Evolutionary conservation across 441 rosid species (phyloP).

Genomic region (Erodium moschatum): DNA sequence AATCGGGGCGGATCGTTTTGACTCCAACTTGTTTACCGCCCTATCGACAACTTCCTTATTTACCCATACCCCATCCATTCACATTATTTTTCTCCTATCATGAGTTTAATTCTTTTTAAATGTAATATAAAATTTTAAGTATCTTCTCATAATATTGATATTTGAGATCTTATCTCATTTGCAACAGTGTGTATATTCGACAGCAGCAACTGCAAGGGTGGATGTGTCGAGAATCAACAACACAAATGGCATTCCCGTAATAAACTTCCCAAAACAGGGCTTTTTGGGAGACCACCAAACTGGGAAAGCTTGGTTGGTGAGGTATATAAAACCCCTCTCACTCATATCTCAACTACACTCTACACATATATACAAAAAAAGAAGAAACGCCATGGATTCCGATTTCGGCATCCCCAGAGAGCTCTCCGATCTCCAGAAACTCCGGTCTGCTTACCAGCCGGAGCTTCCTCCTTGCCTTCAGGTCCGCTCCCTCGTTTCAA

Average conservation of each 20-base stretch:
- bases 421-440: slow-evolving; percentile 83
- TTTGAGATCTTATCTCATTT: too few species aligned
- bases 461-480: slow-evolving; percentile 92
- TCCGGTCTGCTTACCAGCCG: slow-evolving; percentile 74
- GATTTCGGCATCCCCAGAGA: slow-evolving; percentile 90
- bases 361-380: not conserved
- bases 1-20: too few species aligned
- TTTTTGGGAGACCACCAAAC: not conserved
- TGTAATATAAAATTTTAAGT: too few species aligned
- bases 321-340: not conserved
- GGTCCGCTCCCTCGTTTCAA: slow-evolving; percentile 30
- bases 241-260: not conserved
- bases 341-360: not conserved
- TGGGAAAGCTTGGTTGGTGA: not conserved
- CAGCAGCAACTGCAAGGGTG: too few species aligned
- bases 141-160: too few species aligned
- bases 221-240: not conserved
- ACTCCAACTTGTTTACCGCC: too few species aligned
- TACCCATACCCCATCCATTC: too few species aligned
- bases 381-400: slow-evolving; percentile 55
- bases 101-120: too few species aligned
- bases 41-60: too few species aligned
- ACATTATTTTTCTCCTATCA: too few species aligned
- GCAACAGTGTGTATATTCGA: too few species aligned
- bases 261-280: not conserved